Evolutionary conservation across 768 basidiomycete genomes (phyloP), one percentile per base, ranked within the genome.

Genomic region (Phylloporus arenicola): DNA sequence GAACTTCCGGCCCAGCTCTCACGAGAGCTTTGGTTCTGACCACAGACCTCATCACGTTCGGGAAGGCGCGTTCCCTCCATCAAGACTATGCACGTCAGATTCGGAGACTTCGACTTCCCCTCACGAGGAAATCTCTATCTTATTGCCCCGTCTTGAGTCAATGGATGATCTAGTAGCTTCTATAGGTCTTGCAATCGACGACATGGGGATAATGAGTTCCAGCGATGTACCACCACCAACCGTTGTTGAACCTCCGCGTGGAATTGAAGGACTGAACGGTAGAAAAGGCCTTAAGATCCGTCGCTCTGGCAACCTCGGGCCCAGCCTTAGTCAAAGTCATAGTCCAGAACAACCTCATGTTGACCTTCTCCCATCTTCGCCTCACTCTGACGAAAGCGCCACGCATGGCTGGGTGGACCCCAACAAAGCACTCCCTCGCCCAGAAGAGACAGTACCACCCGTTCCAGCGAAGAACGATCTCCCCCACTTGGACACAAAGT

Each of bases 1-100:
- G 11, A 42, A 29, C 5, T 22, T 9, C 29, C 25, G 25, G 25
- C 19, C 16, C 22, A 68, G 59, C 43, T 47, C 59, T 2, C 45
- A 60, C 61, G 72, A 57, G 69, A 55, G 56, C 43, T 44, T 55
- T 25, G 27, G 31, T 30, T 49, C 47, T 13, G 51, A 57, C 40
- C 34, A n/a, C 22, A 57, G 42, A n/a, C 45, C 63, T 41, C 54
- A 60, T 42, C 75, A 75, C 49, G 52, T 64, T 29, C 69, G 86
- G 37, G 86, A 89, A 72, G 84, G 82, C 47, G 87, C 86, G 6
- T 84, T 83, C 59, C 70, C 80, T 44, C 79, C 79, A 0, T 79
- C 74, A 37, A 64, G 67, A 47, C 45, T 64, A 56, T 60, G 52
- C 62, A 58, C 59, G 44, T 53, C 59, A 19, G 62, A 64, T 38